Base-by-base conservation (phyloP, 495 filamentous ascomycete genomes). In the Penicillium steckii region DNA sequence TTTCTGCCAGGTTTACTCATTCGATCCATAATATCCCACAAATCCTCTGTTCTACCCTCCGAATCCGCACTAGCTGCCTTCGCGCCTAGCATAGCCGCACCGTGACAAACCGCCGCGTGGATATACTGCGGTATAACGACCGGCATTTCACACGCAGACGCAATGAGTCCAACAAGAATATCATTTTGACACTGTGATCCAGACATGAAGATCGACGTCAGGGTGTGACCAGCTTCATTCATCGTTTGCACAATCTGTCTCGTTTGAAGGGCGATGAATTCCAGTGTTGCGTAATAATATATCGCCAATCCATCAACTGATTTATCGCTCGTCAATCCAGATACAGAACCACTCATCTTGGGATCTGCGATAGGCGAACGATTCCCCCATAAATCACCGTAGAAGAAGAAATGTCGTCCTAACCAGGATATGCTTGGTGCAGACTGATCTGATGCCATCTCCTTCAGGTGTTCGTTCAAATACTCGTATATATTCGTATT, bases 321-420 rank as follows among this genome's bases (percentile, higher is more conserved):
- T 52, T 86, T 89, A 66, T 98, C 93, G 46, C 82, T 87, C 66
- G 84, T 87, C 26, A 98, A 76, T 5, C 94, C 94, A 48, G 95
- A 84, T 40, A 94, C 80, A 1, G 91, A 84, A 25, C 94, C 94
- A 24, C 84, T 85, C 94, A 98, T 98, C 65, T 82, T 84, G 1
- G 92, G 80, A 60, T 98, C 90, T 0, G 93, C 93, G 49, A 98
- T 83, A 4, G 94, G 94, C 15, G 90, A 95, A 25, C 94, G 85
- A 69, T 98, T 98, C 33, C 94, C 94, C 80, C 94, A 97, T n/a
- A 96, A 82, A 62, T 98, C 94, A 47, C 94, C 94, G 63, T 97
- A 97, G 77, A 98, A 95, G 80, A 97, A 98, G 69, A 95, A 85
- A 68, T 97, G 93, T 6, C 94, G 87, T 13, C 80, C 90, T 0